Base-by-base conservation (phyloP, 2,329 filamentous ascomycete species). In the Pyrenochaeta sp. region DNA sequence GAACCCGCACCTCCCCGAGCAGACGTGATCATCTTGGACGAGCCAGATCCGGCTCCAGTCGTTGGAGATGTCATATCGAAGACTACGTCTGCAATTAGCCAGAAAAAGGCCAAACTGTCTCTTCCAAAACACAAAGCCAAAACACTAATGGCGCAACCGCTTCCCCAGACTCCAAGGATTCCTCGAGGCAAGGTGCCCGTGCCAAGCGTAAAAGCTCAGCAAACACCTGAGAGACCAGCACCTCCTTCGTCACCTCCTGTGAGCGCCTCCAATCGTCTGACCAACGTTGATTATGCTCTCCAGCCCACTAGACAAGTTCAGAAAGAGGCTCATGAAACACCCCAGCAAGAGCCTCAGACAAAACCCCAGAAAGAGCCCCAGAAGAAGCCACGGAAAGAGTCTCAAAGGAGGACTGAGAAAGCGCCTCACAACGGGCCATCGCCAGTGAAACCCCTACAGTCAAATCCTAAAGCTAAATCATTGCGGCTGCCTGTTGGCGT, bases 401-500 rank as follows among this genome's bases (percentile, higher is more conserved):
- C n/a, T n/a, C n/a, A n/a, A n/a, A n/a, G n/a, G n/a, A n/a, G n/a
- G n/a, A n/a, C n/a, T n/a, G n/a, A n/a, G n/a, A n/a, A n/a, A n/a
- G n/a, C n/a, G n/a, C n/a, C n/a, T n/a, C n/a, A n/a, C n/a, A n/a
- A n/a, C n/a, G n/a, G n/a, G n/a, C 38, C 38, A 11, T 35, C 50
- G 10, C 55, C 55, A 17, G 27, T n/a, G 15, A 28, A 41, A 35
- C 51, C 59, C 9, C 57, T 60, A 4, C 48, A 49, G 19, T 55
- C 49, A 9, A 53, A 55, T 11, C 65, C 51, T 31, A 67, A 57
- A 41, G 53, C 61, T 2, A 74, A 68, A 44, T 58, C 68, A 3
- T 44, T 77, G 20, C 71, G 71, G 2, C 53, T 78, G 7, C 61
- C 72, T 9, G 57, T 60, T 4, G 69, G 65, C n/a, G 61, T 64